Percentiles rank a stretch among this genome's conserved stretches.
Conservation (phyloP, 2,329 filamentous ascomycete genomes). For the Aquanectria penicillioides region DNA sequence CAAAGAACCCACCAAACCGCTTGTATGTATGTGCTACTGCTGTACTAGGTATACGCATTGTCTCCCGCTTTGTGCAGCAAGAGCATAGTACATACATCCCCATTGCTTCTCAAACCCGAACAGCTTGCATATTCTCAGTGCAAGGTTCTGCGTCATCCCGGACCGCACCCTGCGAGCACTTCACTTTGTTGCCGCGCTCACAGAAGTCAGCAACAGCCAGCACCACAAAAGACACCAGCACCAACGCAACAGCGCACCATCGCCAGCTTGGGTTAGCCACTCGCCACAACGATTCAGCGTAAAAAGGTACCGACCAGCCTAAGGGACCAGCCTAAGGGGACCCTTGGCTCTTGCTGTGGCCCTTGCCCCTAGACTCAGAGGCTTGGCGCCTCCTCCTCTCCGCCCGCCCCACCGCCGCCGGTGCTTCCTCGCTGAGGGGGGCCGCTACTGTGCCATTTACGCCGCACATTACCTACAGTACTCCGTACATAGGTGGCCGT, state of each 20-base stretch:
- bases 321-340: neutral
- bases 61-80: no score
- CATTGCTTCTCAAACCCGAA: no score
- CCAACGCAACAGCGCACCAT: neutral
- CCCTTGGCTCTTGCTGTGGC: neutral
- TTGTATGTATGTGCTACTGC: no score
- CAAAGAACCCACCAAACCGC: neutral
- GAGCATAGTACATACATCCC: no score
- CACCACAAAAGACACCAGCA: neutral
- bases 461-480: neutral
- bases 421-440: conserved; percentile 12
- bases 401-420: conserved; percentile 15
- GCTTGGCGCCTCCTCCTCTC: conserved; percentile 17
- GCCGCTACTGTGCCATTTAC: conserved; percentile 7
- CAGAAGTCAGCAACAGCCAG: neutral
- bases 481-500: neutral
- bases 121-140: no score
- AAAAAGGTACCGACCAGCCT: conserved; percentile 15
- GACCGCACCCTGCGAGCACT: neutral
- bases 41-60: no score
- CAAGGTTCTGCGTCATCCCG: no score
- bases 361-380: neutral
- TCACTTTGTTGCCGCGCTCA: conserved; percentile 1
- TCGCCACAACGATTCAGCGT: conserved; percentile 5
- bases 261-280: conserved; percentile 8